phyloP scores from a whole-genome alignment of 2,329 filamentous ascomycete genomes.

The Trichoderma sp. region DNA sequence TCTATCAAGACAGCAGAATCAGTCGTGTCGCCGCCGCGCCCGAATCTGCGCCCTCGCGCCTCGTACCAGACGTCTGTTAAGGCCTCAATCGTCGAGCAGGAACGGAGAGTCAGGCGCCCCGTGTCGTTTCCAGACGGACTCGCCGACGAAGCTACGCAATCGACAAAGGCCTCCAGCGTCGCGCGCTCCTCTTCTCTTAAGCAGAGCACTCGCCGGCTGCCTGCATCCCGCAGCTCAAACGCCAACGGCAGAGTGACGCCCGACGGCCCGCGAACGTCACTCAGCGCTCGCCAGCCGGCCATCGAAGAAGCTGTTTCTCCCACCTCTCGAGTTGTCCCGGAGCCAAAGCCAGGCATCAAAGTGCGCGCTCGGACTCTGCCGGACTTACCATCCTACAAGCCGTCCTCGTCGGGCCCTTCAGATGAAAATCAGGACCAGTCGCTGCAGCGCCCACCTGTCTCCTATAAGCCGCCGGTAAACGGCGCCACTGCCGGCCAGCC shows the following conservation, averaged over 20 bases:
- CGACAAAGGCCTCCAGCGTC: conserved; percentile 26
- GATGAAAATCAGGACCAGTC: conserved; percentile 47
- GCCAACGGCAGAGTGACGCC: conserved; percentile 32
- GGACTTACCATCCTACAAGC: conserved; percentile 47
- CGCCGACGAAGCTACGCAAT: conserved; percentile 21
- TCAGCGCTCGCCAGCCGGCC: conserved; percentile 35
- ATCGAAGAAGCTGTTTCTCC: conserved; percentile 30
- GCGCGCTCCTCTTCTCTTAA: conserved; percentile 29
- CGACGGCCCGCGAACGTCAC: conserved; percentile 31
- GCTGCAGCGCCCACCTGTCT: conserved; percentile 46
- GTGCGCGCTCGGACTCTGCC: conserved; percentile 40
- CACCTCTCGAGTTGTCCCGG: conserved; percentile 24
- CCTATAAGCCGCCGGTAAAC: conserved; percentile 42
- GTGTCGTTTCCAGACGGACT: conserved; percentile 21
- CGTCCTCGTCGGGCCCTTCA: conserved; percentile 37
- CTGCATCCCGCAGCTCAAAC: conserved; percentile 34
- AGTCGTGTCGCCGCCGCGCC: conserved; percentile 12
- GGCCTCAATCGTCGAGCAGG: conserved; percentile 9
- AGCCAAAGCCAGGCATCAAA: conserved; percentile 23
- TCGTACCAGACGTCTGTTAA: conserved; percentile 20
- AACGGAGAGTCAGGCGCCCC: conserved; percentile 17
- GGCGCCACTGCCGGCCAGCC: conserved; percentile 32
- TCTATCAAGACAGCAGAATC: not conserved
- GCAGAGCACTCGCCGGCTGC: conserved; percentile 38
- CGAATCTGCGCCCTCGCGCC: conserved; percentile 17